Conservation (phyloP, 192 early-diverging fungal genomes). For the Geranomyces variabilis region DNA sequence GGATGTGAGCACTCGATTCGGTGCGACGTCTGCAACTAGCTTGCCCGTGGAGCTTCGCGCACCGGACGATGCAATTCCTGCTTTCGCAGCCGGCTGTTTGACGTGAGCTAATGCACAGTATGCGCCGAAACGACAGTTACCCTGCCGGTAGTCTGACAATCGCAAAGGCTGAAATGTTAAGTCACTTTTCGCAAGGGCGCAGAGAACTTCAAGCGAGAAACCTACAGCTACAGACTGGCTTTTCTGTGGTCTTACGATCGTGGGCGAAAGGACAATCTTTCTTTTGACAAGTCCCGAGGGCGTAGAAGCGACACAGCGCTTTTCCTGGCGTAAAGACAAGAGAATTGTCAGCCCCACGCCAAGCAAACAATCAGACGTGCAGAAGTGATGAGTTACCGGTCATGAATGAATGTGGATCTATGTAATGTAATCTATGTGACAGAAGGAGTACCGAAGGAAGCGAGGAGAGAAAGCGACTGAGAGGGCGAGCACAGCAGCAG, state of each 20-base stretch:
- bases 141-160: slow-evolving; percentile 28
- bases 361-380: too few relatives aligned
- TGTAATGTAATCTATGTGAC: too few relatives aligned
- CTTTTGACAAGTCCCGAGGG: slow-evolving; percentile 25
- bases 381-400: too few relatives aligned
- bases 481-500: too few relatives aligned
- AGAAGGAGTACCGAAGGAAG: too few relatives aligned
- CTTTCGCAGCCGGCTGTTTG: slow-evolving; percentile 5
- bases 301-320: slow-evolving; percentile 23
- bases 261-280: slow-evolving; percentile 26
- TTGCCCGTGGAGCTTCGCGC: background rate
- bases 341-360: too few relatives aligned
- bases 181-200: background rate
- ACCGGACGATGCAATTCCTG: background rate
- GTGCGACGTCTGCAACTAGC: background rate
- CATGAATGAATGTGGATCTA: too few relatives aligned
- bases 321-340: background rate
- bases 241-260: slow-evolving; percentile 9
- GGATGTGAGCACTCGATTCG: too few relatives aligned
- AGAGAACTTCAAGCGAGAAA: background rate
- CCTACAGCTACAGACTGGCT: slow-evolving; percentile 31
- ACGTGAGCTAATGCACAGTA: slow-evolving; percentile 27
- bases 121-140: slow-evolving; percentile 32
- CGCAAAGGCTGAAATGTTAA: background rate
- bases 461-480: too few relatives aligned